A percentile compares a stretch with the other conserved stretches of the same genome.
phyloP scores from a whole-genome alignment of 306 rosid genomes.

The Malus asiatica region DNA sequence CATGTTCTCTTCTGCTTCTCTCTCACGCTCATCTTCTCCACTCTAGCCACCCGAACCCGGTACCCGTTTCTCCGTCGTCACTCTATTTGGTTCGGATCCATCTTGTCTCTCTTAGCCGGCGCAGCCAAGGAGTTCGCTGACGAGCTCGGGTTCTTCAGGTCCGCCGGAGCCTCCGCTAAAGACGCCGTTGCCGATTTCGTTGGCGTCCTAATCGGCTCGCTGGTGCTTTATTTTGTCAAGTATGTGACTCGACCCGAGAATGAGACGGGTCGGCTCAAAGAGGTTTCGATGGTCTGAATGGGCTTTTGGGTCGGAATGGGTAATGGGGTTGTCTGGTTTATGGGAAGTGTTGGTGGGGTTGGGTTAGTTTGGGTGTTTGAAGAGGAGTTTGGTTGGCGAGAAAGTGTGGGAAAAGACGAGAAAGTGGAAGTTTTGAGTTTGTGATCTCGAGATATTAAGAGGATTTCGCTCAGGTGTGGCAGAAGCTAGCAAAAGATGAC shows the following conservation, averaged over 20 bases:
- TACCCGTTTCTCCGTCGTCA: conserved; percentile 56
- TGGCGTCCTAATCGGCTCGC: conserved; percentile 51
- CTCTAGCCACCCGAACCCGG: conserved; percentile 26
- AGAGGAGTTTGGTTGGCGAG: conserved; percentile 3
- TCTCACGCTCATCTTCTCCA: conserved; percentile 48
- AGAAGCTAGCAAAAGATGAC: too few relatives aligned
- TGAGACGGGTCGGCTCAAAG: conserved; percentile 18
- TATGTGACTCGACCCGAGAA: conserved; percentile 9
- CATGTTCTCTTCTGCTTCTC: conserved; percentile 50
- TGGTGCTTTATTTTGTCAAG: conserved; percentile 28
- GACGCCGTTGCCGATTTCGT: conserved; percentile 59
- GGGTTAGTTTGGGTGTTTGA: not conserved
- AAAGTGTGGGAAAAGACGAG: not conserved
- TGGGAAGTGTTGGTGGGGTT: not conserved
- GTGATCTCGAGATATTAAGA: not conserved
- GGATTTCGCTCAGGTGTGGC: not conserved
- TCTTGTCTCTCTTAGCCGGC: conserved; percentile 55
- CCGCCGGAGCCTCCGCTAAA: conserved; percentile 62
- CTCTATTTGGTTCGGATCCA: conserved; percentile 38
- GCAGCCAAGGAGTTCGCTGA: conserved; percentile 82
- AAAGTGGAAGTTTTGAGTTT: not conserved
- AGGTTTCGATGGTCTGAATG: conserved; percentile 40
- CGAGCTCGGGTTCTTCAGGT: conserved; percentile 58
- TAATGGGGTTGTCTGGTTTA: not conserved
- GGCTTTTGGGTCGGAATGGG: not conserved